Percentiles rank a stretch among this genome's conserved stretches.
phyloP scores from a whole-genome alignment of 371 early-diverging fungal genomes.

The Parasitella parasitica region DNA sequence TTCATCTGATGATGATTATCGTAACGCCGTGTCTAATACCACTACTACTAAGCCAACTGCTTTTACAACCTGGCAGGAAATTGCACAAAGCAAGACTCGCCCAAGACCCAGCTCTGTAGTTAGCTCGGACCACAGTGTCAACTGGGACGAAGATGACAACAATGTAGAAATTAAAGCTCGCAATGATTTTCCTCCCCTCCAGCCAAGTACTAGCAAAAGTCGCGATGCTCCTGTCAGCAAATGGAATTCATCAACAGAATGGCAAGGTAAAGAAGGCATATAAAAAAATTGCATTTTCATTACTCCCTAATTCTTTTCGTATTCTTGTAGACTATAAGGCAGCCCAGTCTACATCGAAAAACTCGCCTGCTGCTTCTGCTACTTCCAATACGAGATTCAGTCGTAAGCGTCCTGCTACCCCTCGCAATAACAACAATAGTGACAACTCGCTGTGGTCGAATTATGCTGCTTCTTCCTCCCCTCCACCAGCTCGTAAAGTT shows the following conservation, averaged over 20 bases:
- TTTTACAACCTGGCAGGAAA: too few species aligned
- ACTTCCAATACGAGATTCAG: background rate
- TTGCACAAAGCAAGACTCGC: background rate
- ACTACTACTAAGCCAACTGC: too few species aligned
- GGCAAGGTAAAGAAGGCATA: background rate
- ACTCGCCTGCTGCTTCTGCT: background rate
- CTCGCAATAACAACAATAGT: too few species aligned
- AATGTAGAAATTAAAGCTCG: background rate
- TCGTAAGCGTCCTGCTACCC: background rate
- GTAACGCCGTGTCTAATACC: background rate
- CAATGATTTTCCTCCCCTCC: background rate
- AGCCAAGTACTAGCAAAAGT: background rate
- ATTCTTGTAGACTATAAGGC: too few species aligned
- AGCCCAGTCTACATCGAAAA: too few species aligned
- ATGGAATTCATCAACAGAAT: background rate
- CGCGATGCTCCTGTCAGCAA: background rate
- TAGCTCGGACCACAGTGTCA: slow-evolving; percentile 6
- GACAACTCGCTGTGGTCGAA: background rate
- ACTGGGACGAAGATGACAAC: slow-evolving; percentile 3
- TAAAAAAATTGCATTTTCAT: background rate
- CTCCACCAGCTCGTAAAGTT: background rate
- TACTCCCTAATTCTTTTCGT: too few species aligned
- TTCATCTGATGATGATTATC: background rate
- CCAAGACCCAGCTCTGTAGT: slow-evolving; percentile 1
- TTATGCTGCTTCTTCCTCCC: background rate